phyloP scores from a whole-genome alignment of 202 grass and related monocot species.

The Zoysia matrella region DNA sequence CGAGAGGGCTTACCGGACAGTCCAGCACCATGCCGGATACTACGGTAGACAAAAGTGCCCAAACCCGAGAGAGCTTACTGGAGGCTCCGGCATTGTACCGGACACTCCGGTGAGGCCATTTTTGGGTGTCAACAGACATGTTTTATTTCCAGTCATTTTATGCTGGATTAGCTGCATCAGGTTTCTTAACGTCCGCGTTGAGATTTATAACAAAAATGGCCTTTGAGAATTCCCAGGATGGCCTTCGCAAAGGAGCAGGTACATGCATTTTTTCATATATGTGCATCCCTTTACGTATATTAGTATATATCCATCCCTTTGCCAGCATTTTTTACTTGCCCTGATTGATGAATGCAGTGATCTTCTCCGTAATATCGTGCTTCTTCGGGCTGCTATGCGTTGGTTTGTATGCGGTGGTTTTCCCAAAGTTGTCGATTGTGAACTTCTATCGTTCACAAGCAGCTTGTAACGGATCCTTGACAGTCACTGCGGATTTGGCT shows the following conservation, averaged over 20 bases:
- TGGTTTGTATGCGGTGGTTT: neutral
- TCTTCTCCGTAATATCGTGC: constrained; percentile 40
- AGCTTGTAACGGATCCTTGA: neutral
- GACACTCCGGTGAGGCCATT: too few relatives aligned
- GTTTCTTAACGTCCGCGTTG: constrained; percentile 60
- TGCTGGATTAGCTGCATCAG: constrained; percentile 74
- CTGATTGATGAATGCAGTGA: constrained; percentile 39
- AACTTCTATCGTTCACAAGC: neutral
- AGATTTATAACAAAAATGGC: constrained; percentile 70
- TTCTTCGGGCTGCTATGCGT: neutral
- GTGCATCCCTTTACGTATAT: too few relatives aligned
- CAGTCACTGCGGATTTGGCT: constrained; percentile 51
- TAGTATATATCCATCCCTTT: neutral
- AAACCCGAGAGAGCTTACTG: too few relatives aligned
- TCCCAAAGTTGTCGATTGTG: neutral
- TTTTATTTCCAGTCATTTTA: constrained; percentile 63
- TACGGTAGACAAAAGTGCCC: too few relatives aligned
- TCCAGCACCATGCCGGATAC: too few relatives aligned
- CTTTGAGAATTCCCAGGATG: constrained; percentile 73
- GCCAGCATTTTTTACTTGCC: neutral
- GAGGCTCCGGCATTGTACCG: too few relatives aligned
- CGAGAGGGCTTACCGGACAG: too few relatives aligned
- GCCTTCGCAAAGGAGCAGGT: constrained; percentile 73
- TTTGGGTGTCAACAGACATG: neutral
- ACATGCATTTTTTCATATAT: neutral